Conservation (phyloP, 1,284 basidiomycete species). For the Psilocybe mexicana region DNA sequence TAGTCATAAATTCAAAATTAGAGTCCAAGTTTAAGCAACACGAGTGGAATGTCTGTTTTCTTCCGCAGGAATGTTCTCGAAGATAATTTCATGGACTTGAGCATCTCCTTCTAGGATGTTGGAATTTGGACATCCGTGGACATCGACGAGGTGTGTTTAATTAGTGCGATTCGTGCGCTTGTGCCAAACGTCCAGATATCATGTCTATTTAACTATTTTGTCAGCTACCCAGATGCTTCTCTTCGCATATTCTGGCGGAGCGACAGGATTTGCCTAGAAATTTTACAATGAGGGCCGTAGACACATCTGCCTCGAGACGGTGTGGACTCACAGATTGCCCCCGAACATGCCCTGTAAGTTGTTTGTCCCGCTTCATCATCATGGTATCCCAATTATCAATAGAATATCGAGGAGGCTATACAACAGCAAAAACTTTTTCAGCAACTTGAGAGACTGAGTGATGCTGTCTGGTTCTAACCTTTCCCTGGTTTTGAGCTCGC, state of each 20-base stretch:
- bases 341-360: constrained; percentile 85
- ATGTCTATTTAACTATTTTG: neutral
- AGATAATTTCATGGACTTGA: no score
- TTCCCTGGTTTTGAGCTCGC: constrained; percentile 83
- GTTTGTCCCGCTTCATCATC: constrained; percentile 91
- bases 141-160: no score
- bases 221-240: constrained; percentile 81
- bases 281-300: neutral
- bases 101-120: no score
- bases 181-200: neutral
- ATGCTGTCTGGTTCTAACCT: constrained; percentile 52
- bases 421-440: neutral
- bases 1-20: no score
- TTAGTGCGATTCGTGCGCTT: neutral
- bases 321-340: constrained; percentile 75
- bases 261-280: constrained; percentile 65
- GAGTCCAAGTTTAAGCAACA: no score
- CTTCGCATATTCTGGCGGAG: constrained; percentile 76
- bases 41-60: no score
- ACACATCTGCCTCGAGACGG: constrained; percentile 3
- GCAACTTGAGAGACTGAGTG: neutral
- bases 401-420: constrained; percentile 79
- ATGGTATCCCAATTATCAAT: constrained; percentile 90
- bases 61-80: no score
- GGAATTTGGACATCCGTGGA: no score